A percentile compares a stretch with the other conserved stretches of the same genome.
These are phyloP conservation scores for Auricularia cornea DNA, from an alignment of 768 basidiomycete genomes.

Conservation along the genomic window DNA sequence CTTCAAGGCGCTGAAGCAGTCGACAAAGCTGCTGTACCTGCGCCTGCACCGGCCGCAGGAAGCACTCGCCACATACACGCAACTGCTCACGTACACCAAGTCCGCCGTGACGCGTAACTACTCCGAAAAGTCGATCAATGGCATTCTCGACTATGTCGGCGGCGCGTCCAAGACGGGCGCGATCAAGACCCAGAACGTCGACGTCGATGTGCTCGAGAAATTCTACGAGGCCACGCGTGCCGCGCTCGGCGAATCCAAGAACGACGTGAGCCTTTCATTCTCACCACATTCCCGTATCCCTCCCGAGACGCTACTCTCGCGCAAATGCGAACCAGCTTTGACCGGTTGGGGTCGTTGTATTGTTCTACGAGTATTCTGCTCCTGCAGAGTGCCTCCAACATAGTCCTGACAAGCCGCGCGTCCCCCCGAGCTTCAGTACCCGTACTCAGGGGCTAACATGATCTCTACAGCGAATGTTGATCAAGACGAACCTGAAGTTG, in stretches of 20 bases:
- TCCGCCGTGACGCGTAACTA: conserved; percentile 92
- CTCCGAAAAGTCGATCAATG: conserved; percentile 98
- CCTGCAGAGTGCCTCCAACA: no score
- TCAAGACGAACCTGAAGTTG: conserved; percentile 93
- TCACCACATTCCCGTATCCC: neutral
- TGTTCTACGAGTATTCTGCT: no score
- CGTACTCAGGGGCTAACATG: no score
- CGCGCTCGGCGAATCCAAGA: conserved; percentile 88
- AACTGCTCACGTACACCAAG: conserved; percentile 88
- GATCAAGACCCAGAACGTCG: conserved; percentile 28
- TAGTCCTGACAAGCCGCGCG: no score
- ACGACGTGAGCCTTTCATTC: conserved; percentile 55
- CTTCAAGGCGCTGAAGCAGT: conserved; percentile 97
- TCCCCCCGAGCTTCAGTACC: no score
- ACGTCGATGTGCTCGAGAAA: conserved; percentile 79
- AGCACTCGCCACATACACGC: conserved; percentile 77
- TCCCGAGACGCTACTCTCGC: no score
- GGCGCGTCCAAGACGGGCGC: conserved; percentile 53
- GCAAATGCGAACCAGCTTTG: no score
- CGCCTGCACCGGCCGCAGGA: conserved; percentile 69
- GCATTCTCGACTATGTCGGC: conserved; percentile 95
- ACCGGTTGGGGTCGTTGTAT: no score
- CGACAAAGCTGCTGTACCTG: conserved; percentile 88
- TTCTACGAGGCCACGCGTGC: conserved; percentile 93
- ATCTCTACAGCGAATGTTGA: conserved; percentile 65